These are phyloP conservation scores for Thecaphora frezii DNA, from an alignment of 1,284 basidiomycete genomes.

Conservation along the genomic window DNA sequence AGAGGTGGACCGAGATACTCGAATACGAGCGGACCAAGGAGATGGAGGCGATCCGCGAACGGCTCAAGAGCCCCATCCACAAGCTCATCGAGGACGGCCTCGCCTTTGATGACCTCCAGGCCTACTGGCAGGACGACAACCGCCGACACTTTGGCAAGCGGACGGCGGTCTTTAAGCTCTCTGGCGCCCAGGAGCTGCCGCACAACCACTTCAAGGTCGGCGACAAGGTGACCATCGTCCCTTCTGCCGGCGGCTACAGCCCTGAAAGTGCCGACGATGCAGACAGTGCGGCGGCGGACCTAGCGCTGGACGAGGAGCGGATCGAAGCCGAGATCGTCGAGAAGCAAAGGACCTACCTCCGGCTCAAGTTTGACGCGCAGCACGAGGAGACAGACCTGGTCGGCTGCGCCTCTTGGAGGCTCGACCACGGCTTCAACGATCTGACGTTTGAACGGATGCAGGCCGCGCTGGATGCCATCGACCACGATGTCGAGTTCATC, in stretches of 20 bases:
- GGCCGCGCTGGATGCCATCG: constrained; percentile 68
- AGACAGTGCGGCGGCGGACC: neutral
- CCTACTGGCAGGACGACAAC: constrained; percentile 47
- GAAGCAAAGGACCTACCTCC: constrained; percentile 30
- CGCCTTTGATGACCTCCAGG: constrained; percentile 46
- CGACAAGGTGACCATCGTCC: constrained; percentile 42
- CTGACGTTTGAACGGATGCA: constrained; percentile 72
- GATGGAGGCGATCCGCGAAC: constrained; percentile 32
- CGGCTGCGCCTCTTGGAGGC: constrained; percentile 58
- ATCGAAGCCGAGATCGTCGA: constrained; percentile 48
- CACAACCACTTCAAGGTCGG: constrained; percentile 40
- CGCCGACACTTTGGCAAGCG: constrained; percentile 42
- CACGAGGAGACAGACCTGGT: constrained; percentile 40
- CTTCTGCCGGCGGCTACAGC: constrained; percentile 6
- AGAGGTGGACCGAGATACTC: constrained; percentile 37
- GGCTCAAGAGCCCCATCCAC: constrained; percentile 34
- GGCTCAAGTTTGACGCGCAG: constrained; percentile 43
- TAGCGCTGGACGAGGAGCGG: constrained; percentile 10
- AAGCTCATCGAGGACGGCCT: constrained; percentile 39
- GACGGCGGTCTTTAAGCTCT: constrained; percentile 48
- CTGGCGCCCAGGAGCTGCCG: constrained; percentile 35
- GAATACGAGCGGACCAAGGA: constrained; percentile 36
- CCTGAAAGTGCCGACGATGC: constrained; percentile 2
- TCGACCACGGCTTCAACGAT: constrained; percentile 73
- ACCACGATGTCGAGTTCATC: constrained; percentile 65